Base-by-base conservation (phyloP, 2,329 filamentous ascomycete genomes). In the Dissoconium aciculare region DNA sequence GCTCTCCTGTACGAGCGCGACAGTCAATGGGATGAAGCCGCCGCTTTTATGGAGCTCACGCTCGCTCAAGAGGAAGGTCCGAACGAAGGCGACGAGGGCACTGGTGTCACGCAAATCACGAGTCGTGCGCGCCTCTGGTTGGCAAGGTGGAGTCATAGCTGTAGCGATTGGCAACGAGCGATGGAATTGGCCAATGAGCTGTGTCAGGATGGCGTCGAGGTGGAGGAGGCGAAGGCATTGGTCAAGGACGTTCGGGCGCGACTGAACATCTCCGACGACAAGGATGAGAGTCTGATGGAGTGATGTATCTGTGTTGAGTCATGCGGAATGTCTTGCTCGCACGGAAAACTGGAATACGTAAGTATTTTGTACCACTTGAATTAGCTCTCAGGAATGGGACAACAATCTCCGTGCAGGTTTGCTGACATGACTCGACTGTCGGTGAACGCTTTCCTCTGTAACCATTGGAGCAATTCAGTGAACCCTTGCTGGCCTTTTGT, bases 101-200 rank as follows among this genome's bases (percentile, higher is more conserved):
- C 82, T 0, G 87, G 87, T 0, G 85, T 94, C 2, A 95, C 87
- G 5, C 74, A 77, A 4, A 84, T 85, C 11, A 98, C 89, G 5
- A 89, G 80, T 44, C 91, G 84, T 50, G 89, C 89, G 5, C 70
- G 89, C 13, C 73, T 94, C 64, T 98, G 89, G 89, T 70, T 98
- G 34, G 89, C 89, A 11, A 72, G 74, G 33, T 78, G 76, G 59
- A 78, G 83, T 9, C 78, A 92, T 59, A 67, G 71, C 21, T 70
- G 69, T 8, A 74, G 74, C 23, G 83, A 93, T 53, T 81, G 81
- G 45, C 63, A 67, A 17, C 69, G 78, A 12, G 82, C 83, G 3
- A 78, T 79, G 57, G 72, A 82, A 39, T 60, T 95, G 25, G 85
- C 84, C 1, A 83, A 77, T 38, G 89, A 98, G 57, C 62, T 98